Evolutionary conservation across 257 asterid genomes (phyloP), one percentile per base, ranked within the genome.

Genomic region (Sherardia arvensis): DNA sequence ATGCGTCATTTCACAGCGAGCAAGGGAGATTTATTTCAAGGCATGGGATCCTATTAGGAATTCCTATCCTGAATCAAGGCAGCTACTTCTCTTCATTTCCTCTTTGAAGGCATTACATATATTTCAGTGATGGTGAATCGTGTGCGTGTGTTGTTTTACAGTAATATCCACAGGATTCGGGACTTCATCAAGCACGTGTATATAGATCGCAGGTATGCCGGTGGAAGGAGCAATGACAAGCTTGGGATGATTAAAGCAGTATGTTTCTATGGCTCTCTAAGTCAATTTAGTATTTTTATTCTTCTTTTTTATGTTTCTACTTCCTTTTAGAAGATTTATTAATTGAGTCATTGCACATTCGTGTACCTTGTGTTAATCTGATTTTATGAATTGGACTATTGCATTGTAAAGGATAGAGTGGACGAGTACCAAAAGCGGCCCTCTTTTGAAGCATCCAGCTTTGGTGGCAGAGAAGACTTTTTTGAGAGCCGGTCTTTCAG

Each of bases 161-260:
- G 97, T 60, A 84, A 92, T 74, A 86, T 81, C 59, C 80, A 82
- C 30, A 77, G 66, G 82, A 77, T 87, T 63, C 87, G 95, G 47
- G 94, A 85, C 59, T 87, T 92, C 54, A 76, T 92, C 71, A 85
- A 72, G 79, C 76, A 77, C 29, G 88, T 84, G 15, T 92, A 92
- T 22, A 12, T 85, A 25, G 95, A 89, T 12, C 73, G 82, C 15
- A 87, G 68, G 73, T 92, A 83, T 74, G 62, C 85, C 48, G 90
- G 95, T 66, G 87, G 69, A 43, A 77, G 75, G 56, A 66, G 66
- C 59, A 68, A 71, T n/a, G 78, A 70, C 69, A 76, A 59, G 65
- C 65, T 67, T 69, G 40, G 80, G 6, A 45, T 69, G 72, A 62
- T 63, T 74, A 76, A 76, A 62, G 49, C 72, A 28, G 97, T 87